Percentiles rank a stretch among this genome's conserved stretches.
Evolutionary conservation across 2,329 filamentous ascomycete genomes (phyloP).

Genomic region (Curvularia sp.): DNA sequence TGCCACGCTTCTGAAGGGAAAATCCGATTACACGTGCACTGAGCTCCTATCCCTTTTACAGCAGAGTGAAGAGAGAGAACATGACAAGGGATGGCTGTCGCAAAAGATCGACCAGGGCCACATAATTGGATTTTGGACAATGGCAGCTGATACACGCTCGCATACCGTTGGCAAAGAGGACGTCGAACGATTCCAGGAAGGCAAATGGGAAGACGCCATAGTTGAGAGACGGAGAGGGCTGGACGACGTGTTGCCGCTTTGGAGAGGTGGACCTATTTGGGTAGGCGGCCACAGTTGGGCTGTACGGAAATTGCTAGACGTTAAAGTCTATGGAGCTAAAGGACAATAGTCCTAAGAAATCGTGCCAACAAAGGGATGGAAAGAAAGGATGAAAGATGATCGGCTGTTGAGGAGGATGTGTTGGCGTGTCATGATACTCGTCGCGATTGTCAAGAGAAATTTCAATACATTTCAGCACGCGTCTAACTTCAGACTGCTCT

Average conservation of each 20-base stretch:
- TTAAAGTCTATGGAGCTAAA: constrained; percentile 31
- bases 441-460: background rate
- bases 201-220: constrained; percentile 31
- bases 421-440: background rate
- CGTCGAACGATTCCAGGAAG: constrained; percentile 31
- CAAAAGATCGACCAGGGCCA: constrained; percentile 33
- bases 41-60: constrained; percentile 25
- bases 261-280: constrained; percentile 35
- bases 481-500: background rate
- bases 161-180: constrained; percentile 31
- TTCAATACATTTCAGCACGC: background rate
- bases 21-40: constrained; percentile 27
- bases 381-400: background rate
- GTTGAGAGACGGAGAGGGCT: constrained; percentile 20
- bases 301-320: constrained; percentile 27
- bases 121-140: constrained; percentile 32
- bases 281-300: constrained; percentile 31
- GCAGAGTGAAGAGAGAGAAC: background rate
- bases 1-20: constrained; percentile 13
- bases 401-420: background rate
- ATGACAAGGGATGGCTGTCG: constrained; percentile 20
- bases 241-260: constrained; percentile 30
- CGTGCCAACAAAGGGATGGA: background rate
- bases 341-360: constrained; percentile 2
- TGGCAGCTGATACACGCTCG: constrained; percentile 27